Evolutionary conservation across 768 basidiomycete genomes (phyloP).

Genomic region (Russula virescens): DNA sequence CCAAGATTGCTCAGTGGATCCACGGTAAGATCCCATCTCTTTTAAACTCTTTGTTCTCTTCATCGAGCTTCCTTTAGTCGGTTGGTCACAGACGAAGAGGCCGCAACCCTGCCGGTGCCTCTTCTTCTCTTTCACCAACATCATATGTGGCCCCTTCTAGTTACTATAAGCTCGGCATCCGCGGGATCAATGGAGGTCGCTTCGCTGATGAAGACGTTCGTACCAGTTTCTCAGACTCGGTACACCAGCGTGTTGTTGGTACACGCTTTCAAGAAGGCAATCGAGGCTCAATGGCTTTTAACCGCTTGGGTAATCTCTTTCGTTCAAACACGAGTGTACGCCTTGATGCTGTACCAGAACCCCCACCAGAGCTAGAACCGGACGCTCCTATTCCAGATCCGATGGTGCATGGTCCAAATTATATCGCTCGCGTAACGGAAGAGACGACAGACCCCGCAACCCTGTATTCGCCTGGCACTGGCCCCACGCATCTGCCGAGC

Average conservation of each 20-base stretch:
- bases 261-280: conserved; percentile 71
- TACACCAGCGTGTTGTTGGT: conserved; percentile 57
- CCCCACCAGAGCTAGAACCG: conserved; percentile 17
- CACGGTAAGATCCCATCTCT: conserved; percentile 23
- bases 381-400: conserved; percentile 46
- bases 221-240: conserved; percentile 48
- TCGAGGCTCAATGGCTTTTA: conserved; percentile 50
- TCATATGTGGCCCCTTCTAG: conserved; percentile 76
- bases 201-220: conserved; percentile 42
- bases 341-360: conserved; percentile 31
- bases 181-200: conserved; percentile 54
- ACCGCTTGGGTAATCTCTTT: conserved; percentile 56
- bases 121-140: conserved; percentile 66
- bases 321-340: conserved; percentile 47
- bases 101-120: conserved; percentile 56
- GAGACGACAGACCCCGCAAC: conserved; percentile 16
- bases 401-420: conserved; percentile 50
- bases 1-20: conserved; percentile 47
- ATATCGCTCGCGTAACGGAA: conserved; percentile 27
- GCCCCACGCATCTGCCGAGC: conserved; percentile 25
- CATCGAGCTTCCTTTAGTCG: conserved; percentile 24
- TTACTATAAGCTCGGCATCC: conserved; percentile 69
- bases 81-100: conserved; percentile 44
- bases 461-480: conserved; percentile 27
- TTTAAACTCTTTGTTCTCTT: background rate